Evolutionary conservation across 1,284 basidiomycete genomes (phyloP).

Genomic region (Porphyrellus sp.): DNA sequence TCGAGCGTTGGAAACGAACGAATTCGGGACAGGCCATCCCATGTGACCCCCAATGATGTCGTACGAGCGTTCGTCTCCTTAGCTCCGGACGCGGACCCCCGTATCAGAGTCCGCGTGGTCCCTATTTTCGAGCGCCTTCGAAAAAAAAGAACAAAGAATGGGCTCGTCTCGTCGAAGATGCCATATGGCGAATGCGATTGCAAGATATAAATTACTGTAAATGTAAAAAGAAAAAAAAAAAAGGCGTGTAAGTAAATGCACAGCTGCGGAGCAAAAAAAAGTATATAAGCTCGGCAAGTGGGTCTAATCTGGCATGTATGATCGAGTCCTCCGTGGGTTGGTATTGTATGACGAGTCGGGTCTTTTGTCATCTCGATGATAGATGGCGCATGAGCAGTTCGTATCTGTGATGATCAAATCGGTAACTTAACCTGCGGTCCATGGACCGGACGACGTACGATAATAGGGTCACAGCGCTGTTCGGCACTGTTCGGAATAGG

Average conservation of each 20-base stretch:
- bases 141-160: no score
- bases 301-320: constrained; percentile 15
- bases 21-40: constrained; percentile 1
- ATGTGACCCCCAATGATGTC: no score
- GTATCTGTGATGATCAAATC: constrained; percentile 41
- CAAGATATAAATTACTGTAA: constrained; percentile 20
- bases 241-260: constrained; percentile 2
- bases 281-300: no score
- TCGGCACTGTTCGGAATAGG: constrained; percentile 88
- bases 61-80: no score
- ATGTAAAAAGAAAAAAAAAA: constrained; percentile 8
- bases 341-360: constrained; percentile 5
- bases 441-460: constrained; percentile 60
- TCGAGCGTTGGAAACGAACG: neutral
- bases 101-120: no score
- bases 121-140: no score
- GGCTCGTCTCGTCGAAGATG: neutral
- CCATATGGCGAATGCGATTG: constrained; percentile 2
- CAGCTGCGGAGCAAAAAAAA: constrained; percentile 5
- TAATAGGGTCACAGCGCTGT: constrained; percentile 90
- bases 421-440: neutral
- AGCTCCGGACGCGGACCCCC: no score
- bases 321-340: neutral
- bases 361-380: constrained; percentile 19
- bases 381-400: constrained; percentile 68